Evolutionary conservation across 352 stramenopile genomes (phyloP).

Genomic region (Blastocystis sp.): DNA sequence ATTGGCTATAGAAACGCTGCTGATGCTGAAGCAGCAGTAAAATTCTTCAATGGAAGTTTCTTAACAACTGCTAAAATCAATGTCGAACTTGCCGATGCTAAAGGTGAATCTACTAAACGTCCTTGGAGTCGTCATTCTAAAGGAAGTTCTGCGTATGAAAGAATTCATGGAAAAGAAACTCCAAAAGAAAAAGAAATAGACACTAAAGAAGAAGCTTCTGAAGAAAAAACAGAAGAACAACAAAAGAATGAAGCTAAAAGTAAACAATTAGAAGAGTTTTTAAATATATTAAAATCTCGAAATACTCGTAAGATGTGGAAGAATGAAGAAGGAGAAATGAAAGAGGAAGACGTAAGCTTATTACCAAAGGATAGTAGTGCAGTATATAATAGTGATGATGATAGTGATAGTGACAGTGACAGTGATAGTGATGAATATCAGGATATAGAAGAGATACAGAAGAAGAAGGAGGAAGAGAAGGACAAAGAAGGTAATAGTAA

Average conservation of each 20-base stretch:
- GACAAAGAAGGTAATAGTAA: constrained; percentile 10
- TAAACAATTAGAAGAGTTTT: constrained; percentile 54
- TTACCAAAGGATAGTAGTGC: background rate
- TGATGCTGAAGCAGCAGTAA: constrained; percentile 45
- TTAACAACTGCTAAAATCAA: constrained; percentile 63
- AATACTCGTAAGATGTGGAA: constrained; percentile 66
- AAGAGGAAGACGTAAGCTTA: background rate
- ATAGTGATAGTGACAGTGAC: constrained; percentile 23
- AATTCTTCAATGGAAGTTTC: constrained; percentile 58
- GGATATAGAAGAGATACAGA: constrained; percentile 33
- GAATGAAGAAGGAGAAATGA: constrained; percentile 52
- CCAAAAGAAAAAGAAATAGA: background rate
- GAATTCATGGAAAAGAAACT: constrained; percentile 45
- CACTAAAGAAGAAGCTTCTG: constrained; percentile 33
- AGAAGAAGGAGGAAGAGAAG: constrained; percentile 39
- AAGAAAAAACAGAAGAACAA: background rate
- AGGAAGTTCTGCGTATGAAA: constrained; percentile 51
- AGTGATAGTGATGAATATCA: constrained; percentile 36
- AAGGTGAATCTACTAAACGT: constrained; percentile 51
- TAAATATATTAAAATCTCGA: constrained; percentile 65
- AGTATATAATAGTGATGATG: constrained; percentile 10
- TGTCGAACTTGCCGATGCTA: constrained; percentile 57
- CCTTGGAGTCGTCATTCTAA: constrained; percentile 67
- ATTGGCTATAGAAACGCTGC: constrained; percentile 50
- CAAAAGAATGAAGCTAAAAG: constrained; percentile 38